Percentiles rank a stretch among this genome's conserved stretches.
Conservation (phyloP, 345 rosid species). For the Eucalyptus viminalis region DNA sequence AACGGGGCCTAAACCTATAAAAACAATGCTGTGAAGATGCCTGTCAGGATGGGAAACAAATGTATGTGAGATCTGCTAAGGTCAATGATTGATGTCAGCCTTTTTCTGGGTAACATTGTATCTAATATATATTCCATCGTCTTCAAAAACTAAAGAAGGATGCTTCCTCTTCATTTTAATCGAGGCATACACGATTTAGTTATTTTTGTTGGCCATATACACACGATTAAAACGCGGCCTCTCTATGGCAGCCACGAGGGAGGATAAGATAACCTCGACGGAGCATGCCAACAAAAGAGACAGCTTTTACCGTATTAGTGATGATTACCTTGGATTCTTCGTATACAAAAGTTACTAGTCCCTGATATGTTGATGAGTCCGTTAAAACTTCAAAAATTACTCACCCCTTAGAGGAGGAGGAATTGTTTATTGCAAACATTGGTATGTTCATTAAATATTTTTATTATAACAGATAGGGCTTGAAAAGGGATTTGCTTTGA, state of each 20-base stretch:
- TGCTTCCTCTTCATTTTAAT: not conserved
- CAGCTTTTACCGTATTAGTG: not conserved
- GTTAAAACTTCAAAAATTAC: rapidly evolving
- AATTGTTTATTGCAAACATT: too few species aligned
- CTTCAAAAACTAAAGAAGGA: not conserved
- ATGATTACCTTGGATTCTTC: not conserved
- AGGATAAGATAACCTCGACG: not conserved
- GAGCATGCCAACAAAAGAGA: not conserved
- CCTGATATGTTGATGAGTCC: not conserved
- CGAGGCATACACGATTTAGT: not conserved
- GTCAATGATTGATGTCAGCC: not conserved
- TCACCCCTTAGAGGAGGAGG: too few species aligned
- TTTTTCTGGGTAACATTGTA: not conserved
- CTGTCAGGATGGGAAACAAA: not conserved
- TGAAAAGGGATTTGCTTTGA: too few species aligned
- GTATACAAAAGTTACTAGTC: not conserved
- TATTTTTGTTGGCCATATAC: not conserved
- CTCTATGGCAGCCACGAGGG: not conserved
- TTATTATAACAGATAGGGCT: too few species aligned
- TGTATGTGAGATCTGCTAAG: not conserved
- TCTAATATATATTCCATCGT: not conserved
- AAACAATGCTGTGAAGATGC: not conserved
- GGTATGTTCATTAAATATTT: too few species aligned
- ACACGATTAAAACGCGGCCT: not conserved
- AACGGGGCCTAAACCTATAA: too few species aligned